phyloP scores from a whole-genome alignment of 768 basidiomycete species.

The Termitomyces sp. region DNA sequence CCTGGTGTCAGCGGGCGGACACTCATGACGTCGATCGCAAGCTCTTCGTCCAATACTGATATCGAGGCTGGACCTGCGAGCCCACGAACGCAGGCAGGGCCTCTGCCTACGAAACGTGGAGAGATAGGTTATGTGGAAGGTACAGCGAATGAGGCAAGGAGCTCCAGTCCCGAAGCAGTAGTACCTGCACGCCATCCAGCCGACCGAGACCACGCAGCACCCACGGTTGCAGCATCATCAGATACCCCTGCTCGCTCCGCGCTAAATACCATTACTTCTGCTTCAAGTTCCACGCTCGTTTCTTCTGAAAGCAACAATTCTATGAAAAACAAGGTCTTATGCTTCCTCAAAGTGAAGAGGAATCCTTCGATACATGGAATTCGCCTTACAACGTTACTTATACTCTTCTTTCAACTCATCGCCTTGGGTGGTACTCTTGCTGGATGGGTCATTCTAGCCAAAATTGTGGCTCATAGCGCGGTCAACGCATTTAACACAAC shows the following conservation, averaged over 20 bases:
- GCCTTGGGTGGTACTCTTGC: conserved; percentile 45
- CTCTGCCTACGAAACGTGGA: conserved; percentile 60
- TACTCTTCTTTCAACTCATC: conserved; percentile 36
- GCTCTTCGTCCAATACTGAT: conserved; percentile 15
- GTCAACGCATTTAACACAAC: conserved; percentile 19
- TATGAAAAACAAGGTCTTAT: conserved; percentile 31
- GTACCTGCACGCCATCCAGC: conserved; percentile 48
- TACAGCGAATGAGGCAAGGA: conserved; percentile 20
- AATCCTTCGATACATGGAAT: conserved; percentile 40
- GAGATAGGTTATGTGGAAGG: conserved; percentile 61
- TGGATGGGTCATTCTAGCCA: conserved; percentile 50
- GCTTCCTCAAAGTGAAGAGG: conserved; percentile 37
- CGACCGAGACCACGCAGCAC: conserved; percentile 29
- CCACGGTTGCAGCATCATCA: conserved; percentile 10
- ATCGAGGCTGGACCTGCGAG: conserved; percentile 19
- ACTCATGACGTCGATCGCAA: conserved; percentile 25
- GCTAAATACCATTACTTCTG: conserved; percentile 14
- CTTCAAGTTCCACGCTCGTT: conserved; percentile 16
- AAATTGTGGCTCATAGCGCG: conserved; percentile 11
- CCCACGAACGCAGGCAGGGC: conserved; percentile 50
- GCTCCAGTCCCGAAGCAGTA: conserved; percentile 18
- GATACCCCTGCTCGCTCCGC: conserved; percentile 10
- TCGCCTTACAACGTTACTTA: conserved; percentile 38
- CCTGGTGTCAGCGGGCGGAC: conserved; percentile 16
- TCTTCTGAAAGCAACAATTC: conserved; percentile 15